phyloP scores from a whole-genome alignment of 2,329 filamentous ascomycete species.

The Tolypocladium paradoxum region DNA sequence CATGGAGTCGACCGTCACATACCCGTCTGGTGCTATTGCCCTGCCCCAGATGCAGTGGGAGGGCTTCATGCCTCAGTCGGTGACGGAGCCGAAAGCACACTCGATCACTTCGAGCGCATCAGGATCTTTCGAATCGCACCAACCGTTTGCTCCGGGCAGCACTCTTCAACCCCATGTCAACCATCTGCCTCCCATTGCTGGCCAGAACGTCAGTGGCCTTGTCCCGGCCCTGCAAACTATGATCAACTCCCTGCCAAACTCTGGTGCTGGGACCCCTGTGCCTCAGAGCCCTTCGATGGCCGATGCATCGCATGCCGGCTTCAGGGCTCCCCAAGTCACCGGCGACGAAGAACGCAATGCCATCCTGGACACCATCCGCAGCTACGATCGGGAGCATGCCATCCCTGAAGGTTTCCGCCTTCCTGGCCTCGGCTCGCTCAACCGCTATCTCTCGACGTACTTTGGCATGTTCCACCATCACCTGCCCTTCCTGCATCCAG shows the following conservation, averaged over 20 bases:
- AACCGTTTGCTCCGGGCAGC: constrained; percentile 49
- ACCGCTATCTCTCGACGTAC: constrained; percentile 89
- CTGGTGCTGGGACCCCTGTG: constrained; percentile 58
- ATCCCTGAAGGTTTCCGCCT: constrained; percentile 85
- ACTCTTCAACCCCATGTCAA: constrained; percentile 46
- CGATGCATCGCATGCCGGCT: constrained; percentile 51
- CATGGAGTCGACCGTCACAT: constrained; percentile 69
- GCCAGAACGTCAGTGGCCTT: constrained; percentile 48
- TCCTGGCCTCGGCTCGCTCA: constrained; percentile 68
- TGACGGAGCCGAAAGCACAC: constrained; percentile 63
- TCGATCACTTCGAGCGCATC: constrained; percentile 57
- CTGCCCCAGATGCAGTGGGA: constrained; percentile 89
- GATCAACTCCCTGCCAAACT: constrained; percentile 59
- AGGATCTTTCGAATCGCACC: constrained; percentile 57
- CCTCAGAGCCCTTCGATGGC: constrained; percentile 66
- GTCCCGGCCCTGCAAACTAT: constrained; percentile 60
- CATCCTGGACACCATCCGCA: constrained; percentile 78
- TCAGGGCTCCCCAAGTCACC: constrained; percentile 67
- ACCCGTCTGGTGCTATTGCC: constrained; percentile 67
- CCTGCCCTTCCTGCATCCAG: constrained; percentile 86
- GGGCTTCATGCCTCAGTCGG: constrained; percentile 63
- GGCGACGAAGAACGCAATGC: constrained; percentile 76
- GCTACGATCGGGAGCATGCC: constrained; percentile 67
- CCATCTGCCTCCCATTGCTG: constrained; percentile 59
- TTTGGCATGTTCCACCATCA: constrained; percentile 97